Evolutionary conservation across 176 grass and related monocot genomes (phyloP).

Genomic region (Triticum urartu): DNA sequence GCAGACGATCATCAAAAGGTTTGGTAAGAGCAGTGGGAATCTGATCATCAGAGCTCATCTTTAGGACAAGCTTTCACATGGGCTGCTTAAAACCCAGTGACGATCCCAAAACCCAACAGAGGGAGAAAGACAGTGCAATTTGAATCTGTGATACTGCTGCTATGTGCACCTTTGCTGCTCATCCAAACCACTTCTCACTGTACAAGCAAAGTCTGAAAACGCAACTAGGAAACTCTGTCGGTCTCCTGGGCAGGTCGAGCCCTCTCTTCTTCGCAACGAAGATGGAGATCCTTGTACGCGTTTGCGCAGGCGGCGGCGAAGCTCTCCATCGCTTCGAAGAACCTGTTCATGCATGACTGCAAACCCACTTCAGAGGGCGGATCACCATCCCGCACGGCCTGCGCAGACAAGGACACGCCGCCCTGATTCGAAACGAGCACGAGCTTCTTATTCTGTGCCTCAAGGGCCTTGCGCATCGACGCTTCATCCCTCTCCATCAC

Average conservation of each 20-base stretch:
- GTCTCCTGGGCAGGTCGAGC: background rate
- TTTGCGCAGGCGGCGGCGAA: conserved; percentile 37
- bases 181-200: background rate
- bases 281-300: conserved; percentile 46
- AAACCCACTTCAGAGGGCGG: conserved; percentile 24
- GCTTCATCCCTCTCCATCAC: conserved; percentile 50
- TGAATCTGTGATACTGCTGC: background rate
- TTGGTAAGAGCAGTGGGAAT: background rate
- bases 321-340: conserved; percentile 65
- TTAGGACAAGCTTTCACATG: background rate
- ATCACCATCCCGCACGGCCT: background rate
- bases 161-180: background rate
- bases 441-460: conserved; percentile 51
- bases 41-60: background rate
- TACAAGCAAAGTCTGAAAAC: background rate
- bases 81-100: background rate
- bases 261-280: conserved; percentile 40
- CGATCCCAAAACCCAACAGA: background rate
- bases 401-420: conserved; percentile 28
- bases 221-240: background rate
- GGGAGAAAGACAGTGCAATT: background rate
- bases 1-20: background rate
- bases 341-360: conserved; percentile 37
- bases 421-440: conserved; percentile 27
- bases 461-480: conserved; percentile 38